These are phyloP conservation scores for Hypoxylon subgilvum DNA, from an alignment of 495 filamentous ascomycete genomes.

Conservation along the genomic window DNA sequence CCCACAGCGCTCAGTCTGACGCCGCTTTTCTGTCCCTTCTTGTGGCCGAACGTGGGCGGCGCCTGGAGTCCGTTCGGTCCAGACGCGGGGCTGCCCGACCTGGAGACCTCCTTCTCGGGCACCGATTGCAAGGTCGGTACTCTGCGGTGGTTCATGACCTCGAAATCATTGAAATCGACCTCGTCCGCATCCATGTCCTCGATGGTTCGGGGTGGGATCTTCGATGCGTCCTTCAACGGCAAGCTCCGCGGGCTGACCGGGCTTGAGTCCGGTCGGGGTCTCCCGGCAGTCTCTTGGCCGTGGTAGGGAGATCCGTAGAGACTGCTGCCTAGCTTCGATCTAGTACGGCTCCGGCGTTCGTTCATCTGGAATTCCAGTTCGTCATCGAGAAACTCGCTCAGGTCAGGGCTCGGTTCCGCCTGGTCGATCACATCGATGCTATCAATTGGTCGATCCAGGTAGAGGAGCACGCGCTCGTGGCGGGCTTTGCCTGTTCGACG, in stretches of 20 bases:
- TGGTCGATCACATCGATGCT: slow-evolving; percentile 38
- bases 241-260: slow-evolving; percentile 19
- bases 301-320: slow-evolving; percentile 1
- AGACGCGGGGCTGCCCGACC: slow-evolving; percentile 48
- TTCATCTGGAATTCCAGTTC: slow-evolving; percentile 32
- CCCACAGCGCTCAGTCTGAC: slow-evolving; percentile 56
- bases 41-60: slow-evolving; percentile 28
- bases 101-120: slow-evolving; percentile 18
- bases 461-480: slow-evolving; percentile 42
- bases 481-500: slow-evolving; percentile 18
- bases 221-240: slow-evolving; percentile 12
- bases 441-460: slow-evolving; percentile 39
- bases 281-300: neutral
- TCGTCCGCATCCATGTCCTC: slow-evolving; percentile 16
- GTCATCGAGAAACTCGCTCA: slow-evolving; percentile 49
- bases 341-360: slow-evolving; percentile 30
- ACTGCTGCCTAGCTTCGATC: slow-evolving; percentile 21
- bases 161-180: slow-evolving; percentile 24
- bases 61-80: slow-evolving; percentile 35
- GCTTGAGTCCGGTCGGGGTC: slow-evolving; percentile 33
- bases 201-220: neutral
- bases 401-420: slow-evolving; percentile 47
- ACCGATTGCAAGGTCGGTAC: slow-evolving; percentile 4
- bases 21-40: slow-evolving; percentile 51
- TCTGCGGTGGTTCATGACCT: slow-evolving; percentile 1